phyloP scores from a whole-genome alignment of 805 yeast genomes.

The Monosporozyma aerobia region DNA sequence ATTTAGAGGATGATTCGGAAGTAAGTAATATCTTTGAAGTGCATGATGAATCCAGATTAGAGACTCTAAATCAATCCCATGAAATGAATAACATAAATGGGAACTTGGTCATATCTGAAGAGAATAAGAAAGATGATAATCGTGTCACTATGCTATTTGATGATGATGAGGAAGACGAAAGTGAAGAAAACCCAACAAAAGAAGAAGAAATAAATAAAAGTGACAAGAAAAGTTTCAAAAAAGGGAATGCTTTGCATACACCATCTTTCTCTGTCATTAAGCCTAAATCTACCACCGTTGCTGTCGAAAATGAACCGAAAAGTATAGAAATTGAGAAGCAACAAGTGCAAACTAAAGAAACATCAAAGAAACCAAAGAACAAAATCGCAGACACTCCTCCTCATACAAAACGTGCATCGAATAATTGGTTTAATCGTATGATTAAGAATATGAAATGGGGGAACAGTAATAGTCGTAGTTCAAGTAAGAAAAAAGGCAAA shows the following conservation, averaged over 20 bases:
- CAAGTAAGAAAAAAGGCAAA: background rate
- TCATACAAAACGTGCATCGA: background rate
- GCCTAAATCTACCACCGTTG: background rate
- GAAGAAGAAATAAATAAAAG: background rate
- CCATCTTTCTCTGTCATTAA: background rate
- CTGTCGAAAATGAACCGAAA: background rate
- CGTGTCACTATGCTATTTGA: constrained; percentile 27
- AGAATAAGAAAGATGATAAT: constrained; percentile 7
- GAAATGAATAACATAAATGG: no score
- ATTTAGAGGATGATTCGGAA: constrained; percentile 20
- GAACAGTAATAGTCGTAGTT: background rate
- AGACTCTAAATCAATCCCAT: background rate
- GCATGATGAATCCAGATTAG: background rate
- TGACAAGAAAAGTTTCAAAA: background rate
- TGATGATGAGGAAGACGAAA: constrained; percentile 15
- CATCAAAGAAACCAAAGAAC: background rate
- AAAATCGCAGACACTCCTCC: background rate
- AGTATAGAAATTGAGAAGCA: background rate
- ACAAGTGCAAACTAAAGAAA: background rate
- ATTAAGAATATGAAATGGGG: constrained; percentile 1
- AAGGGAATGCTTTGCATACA: background rate
- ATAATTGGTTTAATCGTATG: background rate
- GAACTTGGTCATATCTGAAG: background rate
- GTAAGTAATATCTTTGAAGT: background rate
- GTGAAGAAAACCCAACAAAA: background rate